These are phyloP conservation scores for Psilocybe tampanensis DNA, from an alignment of 768 basidiomycete genomes.

Conservation along the genomic window DNA sequence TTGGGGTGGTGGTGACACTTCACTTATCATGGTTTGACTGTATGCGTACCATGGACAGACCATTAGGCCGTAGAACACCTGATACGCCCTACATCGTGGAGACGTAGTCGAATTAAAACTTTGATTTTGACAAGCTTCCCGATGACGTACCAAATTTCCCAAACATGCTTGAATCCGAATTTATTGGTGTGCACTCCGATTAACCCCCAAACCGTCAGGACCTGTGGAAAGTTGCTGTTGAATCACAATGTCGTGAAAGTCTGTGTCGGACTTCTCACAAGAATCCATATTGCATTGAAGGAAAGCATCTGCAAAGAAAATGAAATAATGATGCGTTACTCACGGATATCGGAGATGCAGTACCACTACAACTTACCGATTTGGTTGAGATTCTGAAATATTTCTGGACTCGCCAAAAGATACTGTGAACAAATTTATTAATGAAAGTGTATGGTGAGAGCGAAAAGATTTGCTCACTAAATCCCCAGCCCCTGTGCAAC, in stretches of 20 bases:
- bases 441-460: background rate
- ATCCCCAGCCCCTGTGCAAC: constrained; percentile 67
- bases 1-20: constrained; percentile 72
- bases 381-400: constrained; percentile 65
- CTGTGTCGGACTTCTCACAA: constrained; percentile 38
- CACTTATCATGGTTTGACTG: constrained; percentile 82
- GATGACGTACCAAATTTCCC: constrained; percentile 70
- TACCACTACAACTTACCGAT: constrained; percentile 36
- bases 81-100: constrained; percentile 54
- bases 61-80: constrained; percentile 71
- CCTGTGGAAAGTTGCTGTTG: constrained; percentile 30
- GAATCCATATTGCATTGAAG: constrained; percentile 74
- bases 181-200: constrained; percentile 74
- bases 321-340: background rate
- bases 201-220: constrained; percentile 74
- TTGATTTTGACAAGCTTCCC: background rate
- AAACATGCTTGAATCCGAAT: constrained; percentile 82
- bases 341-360: background rate
- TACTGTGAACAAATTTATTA: constrained; percentile 31
- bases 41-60: constrained; percentile 84
- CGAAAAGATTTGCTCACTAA: constrained; percentile 47
- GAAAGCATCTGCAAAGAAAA: constrained; percentile 55
- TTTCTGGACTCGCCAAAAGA: constrained; percentile 74
- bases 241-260: background rate
- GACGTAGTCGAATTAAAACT: background rate